These are phyloP conservation scores for Ambrosia hybrid DNA, from an alignment of 140 eudicot genomes.

Conservation along the genomic window DNA sequence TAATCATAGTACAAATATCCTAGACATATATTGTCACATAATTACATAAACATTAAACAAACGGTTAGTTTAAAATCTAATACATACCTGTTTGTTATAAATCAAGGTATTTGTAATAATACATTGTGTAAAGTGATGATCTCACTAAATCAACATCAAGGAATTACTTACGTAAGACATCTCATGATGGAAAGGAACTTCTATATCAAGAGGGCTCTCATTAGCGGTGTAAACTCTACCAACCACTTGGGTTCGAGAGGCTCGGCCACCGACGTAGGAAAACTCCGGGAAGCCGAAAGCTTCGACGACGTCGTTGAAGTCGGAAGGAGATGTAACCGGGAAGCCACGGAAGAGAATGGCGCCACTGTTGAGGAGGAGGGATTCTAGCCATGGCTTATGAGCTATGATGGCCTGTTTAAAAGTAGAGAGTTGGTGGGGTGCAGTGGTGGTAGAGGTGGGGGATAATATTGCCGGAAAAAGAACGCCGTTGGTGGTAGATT, in stretches of 20 bases:
- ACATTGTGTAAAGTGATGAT: not conserved
- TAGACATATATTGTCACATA: no score
- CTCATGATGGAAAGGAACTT: constrained; percentile 83
- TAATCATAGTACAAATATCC: no score
- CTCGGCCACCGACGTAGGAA: constrained; percentile 75
- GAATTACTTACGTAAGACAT: constrained; percentile 67
- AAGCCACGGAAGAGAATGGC: constrained; percentile 75
- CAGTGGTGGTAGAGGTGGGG: constrained; percentile 30
- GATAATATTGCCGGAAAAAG: constrained; percentile 56
- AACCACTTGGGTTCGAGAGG: constrained; percentile 60
- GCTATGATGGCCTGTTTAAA: constrained; percentile 41
- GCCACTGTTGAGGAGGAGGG: constrained; percentile 48
- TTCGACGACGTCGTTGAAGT: constrained; percentile 76
- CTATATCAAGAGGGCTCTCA: constrained; percentile 71
- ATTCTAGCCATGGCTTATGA: constrained; percentile 54
- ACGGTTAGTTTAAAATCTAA: no score
- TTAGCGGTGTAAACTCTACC: constrained; percentile 85
- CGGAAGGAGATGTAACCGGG: constrained; percentile 44
- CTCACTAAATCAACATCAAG: not conserved
- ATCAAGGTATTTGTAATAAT: no score
- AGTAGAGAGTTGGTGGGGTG: not conserved
- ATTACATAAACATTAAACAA: no score
- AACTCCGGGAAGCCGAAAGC: constrained; percentile 70
- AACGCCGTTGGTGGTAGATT: constrained; percentile 24
- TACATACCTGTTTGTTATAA: no score